Percentiles rank a stretch among this genome's conserved stretches.
Conservation (phyloP, 2,329 filamentous ascomycete species). For the Hortaea werneckii region DNA sequence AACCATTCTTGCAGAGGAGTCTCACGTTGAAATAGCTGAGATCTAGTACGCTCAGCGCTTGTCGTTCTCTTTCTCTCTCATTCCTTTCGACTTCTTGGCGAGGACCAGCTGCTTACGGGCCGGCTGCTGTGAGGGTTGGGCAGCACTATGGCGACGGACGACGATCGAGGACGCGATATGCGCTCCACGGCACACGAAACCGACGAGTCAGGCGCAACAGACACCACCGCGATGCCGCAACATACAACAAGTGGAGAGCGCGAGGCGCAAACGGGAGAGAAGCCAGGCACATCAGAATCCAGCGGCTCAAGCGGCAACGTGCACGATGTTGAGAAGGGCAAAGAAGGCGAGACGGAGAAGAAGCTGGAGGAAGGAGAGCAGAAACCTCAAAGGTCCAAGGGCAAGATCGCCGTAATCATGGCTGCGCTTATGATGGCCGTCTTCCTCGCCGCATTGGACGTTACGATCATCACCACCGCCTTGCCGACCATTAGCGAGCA, state of each 20-base stretch:
- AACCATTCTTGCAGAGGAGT: no score
- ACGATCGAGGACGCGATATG: background rate
- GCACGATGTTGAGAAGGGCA: conserved; percentile 9
- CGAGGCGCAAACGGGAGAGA: background rate
- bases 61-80: no score
- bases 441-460: conserved; percentile 51
- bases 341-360: conserved; percentile 1
- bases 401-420: conserved; percentile 41
- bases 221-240: conserved; percentile 8
- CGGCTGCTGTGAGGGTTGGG: no score
- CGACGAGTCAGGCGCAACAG: conserved; percentile 12
- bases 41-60: no score
- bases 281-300: conserved; percentile 1
- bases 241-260: conserved; percentile 10
- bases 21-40: no score
- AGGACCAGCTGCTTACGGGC: no score
- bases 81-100: no score
- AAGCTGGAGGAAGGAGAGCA: background rate
- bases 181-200: background rate
- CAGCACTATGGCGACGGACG: background rate
- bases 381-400: conserved; percentile 21
- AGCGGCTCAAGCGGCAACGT: conserved; percentile 8
- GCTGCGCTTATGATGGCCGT: conserved; percentile 42
- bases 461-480: conserved; percentile 54
- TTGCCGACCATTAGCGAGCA: conserved; percentile 49